Evolutionary conservation across 2,329 filamentous ascomycete species (phyloP), one percentile per base, ranked within the genome.

Genomic region (Pseudogymnoascus sp.): DNA sequence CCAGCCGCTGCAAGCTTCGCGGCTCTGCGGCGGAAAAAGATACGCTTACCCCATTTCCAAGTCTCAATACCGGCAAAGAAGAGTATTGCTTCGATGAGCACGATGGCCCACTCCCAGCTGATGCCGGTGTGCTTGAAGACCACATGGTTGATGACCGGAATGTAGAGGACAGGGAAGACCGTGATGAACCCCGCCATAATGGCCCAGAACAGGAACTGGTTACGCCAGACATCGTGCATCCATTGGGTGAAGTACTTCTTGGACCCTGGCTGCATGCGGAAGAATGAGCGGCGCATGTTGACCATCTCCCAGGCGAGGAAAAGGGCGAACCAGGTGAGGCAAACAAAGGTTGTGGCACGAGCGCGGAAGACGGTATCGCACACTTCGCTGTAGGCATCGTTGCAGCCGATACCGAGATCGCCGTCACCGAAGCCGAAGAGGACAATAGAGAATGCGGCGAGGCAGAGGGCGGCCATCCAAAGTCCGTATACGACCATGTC

Each of bases 251-350:
- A 79, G 71, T 85, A 84, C 63, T 76, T 77, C 69, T 82, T 84
- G 23, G 80, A 82, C 14, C 78, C 77, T 0, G 87, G 84, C 69
- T 89, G 83, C 84, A 91, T 89, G 69, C 82, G 80, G 81, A 92
- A 91, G 78, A 92, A 89, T 6, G 83, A 87, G 47, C 86, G 83
- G 21, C 88, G 85, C 75, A 88, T 82, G 69, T 89, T 81, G 65
- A 90, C 80, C 82, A 90, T 88, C 73, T 92, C 88, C 89, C 89
- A 92, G 0, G 89, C 89, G 4, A 90, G 79, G 77, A 91, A 89
- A 16, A 91, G 80, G 0, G 87, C 86, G 68, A 87, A 88, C 88
- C 88, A 91, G 0, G 88, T 91, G 61, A 91, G 79, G 67, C 84
- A 88, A 33, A 86, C 87, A 70, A 91, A 91, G 4, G 85, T 88